phyloP scores from a whole-genome alignment of 2,329 filamentous ascomycete species.

The Trichoderma sp. region DNA sequence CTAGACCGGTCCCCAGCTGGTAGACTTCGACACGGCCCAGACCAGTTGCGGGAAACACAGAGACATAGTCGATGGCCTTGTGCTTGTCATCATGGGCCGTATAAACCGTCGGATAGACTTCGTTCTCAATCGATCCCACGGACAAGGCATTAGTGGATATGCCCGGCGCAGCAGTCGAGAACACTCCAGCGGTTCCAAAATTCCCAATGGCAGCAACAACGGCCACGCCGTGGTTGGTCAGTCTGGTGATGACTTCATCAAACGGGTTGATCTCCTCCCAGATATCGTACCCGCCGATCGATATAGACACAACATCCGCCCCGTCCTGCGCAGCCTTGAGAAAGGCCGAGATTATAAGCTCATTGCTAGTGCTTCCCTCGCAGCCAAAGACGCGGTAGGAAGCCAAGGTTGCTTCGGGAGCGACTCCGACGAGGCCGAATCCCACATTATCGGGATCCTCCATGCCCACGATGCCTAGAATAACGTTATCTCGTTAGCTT shows the following conservation, averaged over 20 bases:
- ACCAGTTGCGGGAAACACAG: neutral
- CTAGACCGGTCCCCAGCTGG: neutral
- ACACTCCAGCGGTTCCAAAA: neutral
- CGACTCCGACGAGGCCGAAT: constrained; percentile 51
- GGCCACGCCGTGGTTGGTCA: constrained; percentile 30
- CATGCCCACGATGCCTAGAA: constrained; percentile 28
- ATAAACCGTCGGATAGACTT: neutral
- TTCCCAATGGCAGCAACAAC: constrained; percentile 29
- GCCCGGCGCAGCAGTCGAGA: neutral
- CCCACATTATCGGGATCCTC: constrained; percentile 30
- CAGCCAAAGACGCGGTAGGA: constrained; percentile 54
- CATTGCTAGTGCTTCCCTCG: constrained; percentile 42
- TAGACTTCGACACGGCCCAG: neutral
- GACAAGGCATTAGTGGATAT: neutral
- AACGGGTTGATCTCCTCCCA: constrained; percentile 41
- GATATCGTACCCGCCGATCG: constrained; percentile 22
- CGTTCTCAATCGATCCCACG: constrained; percentile 6
- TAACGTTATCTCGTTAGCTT: neutral
- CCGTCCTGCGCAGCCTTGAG: constrained; percentile 54
- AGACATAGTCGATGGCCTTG: neutral
- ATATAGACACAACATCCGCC: constrained; percentile 29
- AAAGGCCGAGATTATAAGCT: constrained; percentile 53
- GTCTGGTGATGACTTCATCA: constrained; percentile 39
- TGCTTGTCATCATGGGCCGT: neutral
- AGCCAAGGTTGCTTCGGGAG: constrained; percentile 50